Evolutionary conservation across 1,284 basidiomycete species (phyloP), one percentile per base, ranked within the genome.

Genomic region (Phellopilus nigrolimitatus): DNA sequence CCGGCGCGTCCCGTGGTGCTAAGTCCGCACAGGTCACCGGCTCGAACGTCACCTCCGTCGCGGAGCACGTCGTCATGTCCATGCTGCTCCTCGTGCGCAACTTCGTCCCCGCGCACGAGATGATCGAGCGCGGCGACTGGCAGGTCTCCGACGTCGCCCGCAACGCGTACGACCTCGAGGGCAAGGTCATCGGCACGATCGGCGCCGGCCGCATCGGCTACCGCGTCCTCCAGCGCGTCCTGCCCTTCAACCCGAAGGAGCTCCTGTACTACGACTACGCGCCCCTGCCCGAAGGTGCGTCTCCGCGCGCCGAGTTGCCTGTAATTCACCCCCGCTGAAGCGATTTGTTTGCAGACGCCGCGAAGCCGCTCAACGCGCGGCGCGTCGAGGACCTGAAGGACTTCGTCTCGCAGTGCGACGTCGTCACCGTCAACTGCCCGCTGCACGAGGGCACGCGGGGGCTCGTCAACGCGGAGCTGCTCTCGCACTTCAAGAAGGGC

Each of bases 231-330:
- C 88, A 97, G 70, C 84, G 94, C 55, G 74, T 98, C 49, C 64
- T 80, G 53, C 88, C 91, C 2, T 97, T 98, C 73, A 78, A 93
- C 72, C 82, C 80, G 76, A 95, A 94, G 69, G 91, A 95, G 66
- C 80, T 97, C 45, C 70, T 95, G 49, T 97, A 95, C 79, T 97
- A 88, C 68, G 94, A 97, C 73, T 97, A 97, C 70, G 75, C 80
- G 21, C 72, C 85, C 54, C 81, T 95, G 41, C 88, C 91, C n/a
- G 73, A 72, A 57, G 76, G 81, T 82, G 60, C 33, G 64, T 55
- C 25, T 15, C 25, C 9, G 15, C 31, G 31, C 27, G 21, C 31
- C 9, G 17, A 40, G 28, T 9, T n/a, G 31, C 9, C 17, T 13
- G 7, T 17, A 7, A 24, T 22, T 25, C 27, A 27, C 25, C 1